A percentile compares a stretch with the other conserved stretches of the same genome.
These are phyloP conservation scores for Bothriochloa decipiens DNA, from an alignment of 176 grass and related monocot species.

Conservation along the genomic window DNA sequence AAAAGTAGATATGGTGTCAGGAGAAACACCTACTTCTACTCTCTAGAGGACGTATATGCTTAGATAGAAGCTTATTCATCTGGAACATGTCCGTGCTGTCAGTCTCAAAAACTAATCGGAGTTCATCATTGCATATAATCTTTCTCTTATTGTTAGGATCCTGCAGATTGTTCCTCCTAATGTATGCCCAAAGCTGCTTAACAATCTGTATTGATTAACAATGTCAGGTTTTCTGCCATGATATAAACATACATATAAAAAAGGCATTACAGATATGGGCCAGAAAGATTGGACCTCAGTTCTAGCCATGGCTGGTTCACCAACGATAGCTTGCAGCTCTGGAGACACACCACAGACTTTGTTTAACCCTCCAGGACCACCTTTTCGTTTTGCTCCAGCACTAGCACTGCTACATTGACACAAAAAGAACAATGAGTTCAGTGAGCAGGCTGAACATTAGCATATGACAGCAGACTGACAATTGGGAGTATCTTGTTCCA, in stretches of 20 bases:
- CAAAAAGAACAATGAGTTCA: conserved; percentile 12
- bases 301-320: conserved; percentile 97
- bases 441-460: conserved; percentile 4
- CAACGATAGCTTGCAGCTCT: conserved; percentile 90
- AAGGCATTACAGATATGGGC: conserved; percentile 25
- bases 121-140: conserved; percentile 93
- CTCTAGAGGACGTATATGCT: conserved; percentile 81
- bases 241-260: conserved; percentile 25
- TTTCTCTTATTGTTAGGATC: conserved; percentile 96
- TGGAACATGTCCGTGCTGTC: conserved; percentile 95
- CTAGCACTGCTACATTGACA: conserved; percentile 53
- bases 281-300: conserved; percentile 69
- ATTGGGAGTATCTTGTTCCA: conserved; percentile 4
- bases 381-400: conserved; percentile 80
- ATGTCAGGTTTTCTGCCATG: conserved; percentile 8
- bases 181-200: conserved; percentile 94
- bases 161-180: conserved; percentile 85
- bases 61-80: conserved; percentile 89
- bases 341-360: conserved; percentile 97
- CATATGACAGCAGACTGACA: not conserved
- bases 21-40: conserved; percentile 54
- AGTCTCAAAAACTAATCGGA: conserved; percentile 88
- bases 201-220: conserved; percentile 65
- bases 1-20: conserved; percentile 1
- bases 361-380: conserved; percentile 91